Base-by-base conservation (phyloP, 148 eudicot genomes). In the Fagopyrum homotropicum region DNA sequence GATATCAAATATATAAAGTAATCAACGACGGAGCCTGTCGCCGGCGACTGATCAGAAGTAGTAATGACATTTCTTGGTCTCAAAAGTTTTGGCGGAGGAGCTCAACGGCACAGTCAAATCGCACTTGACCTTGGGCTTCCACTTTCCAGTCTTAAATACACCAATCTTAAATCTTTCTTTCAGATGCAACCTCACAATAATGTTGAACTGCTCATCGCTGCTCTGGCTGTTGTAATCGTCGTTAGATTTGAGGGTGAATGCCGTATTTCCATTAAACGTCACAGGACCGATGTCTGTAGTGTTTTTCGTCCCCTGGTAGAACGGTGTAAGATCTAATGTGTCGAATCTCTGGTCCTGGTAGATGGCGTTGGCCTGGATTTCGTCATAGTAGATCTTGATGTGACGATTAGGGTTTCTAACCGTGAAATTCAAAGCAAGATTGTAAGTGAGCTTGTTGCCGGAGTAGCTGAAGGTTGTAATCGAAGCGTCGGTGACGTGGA, bases 311-410 rank as follows among this genome's bases (percentile, higher is more conserved):
- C 91, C 83, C 60, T 89, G 94, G 73, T 86, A 88, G 73, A 92
- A 92, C 35, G 52, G 69, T 2, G 59, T 45, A 72, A 83, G 44
- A 0, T 73, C 10, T 4, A 6, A 29, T 3, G 79, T 29, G 4
- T 15, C 66, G 60, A 92, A 84, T 10, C 94, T 73, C 61, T 88
- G 81, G 1, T 79, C 93, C 0, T 76, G 69, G 75, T 88, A 92
- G 1, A 76, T 73, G 2, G 82, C 89, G 44, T 88, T 80, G 0
- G 88, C 91, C 68, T 90, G 88, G 47, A 92, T 72, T 0, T 35
- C 29, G 75, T 92, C 95, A 77, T 92, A 92, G 84, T 92, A 92
- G 44, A 92, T 80, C 0, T 91, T 88, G 66, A 92, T 81, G 59
- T 83, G 87, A 7, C 66, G 75, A 81, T 89, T 89, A 0, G 93